These are phyloP conservation scores for Aspergillus caelatus DNA, from an alignment of 2,329 filamentous ascomycete genomes.

Conservation along the genomic window DNA sequence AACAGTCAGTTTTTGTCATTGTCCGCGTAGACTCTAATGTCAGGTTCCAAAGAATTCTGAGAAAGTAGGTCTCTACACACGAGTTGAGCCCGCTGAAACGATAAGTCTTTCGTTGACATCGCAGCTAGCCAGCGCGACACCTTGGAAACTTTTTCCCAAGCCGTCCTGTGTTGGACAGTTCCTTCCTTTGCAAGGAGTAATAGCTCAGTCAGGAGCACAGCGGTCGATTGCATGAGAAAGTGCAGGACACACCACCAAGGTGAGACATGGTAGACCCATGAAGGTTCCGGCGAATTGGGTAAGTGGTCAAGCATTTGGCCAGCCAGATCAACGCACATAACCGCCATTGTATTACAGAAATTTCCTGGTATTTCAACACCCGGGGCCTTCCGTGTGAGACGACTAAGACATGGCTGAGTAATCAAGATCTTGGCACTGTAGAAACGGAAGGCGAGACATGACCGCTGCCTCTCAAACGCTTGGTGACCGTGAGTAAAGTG, in stretches of 20 bases:
- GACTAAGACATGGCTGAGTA: constrained; percentile 47
- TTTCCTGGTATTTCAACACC: constrained; percentile 27
- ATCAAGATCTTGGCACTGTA: constrained; percentile 48
- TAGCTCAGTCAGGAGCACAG: constrained; percentile 41
- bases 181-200: constrained; percentile 36
- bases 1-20: constrained; percentile 5
- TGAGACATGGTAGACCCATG: constrained; percentile 33
- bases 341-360: constrained; percentile 38
- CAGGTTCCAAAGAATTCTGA: constrained; percentile 22
- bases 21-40: not conserved
- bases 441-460: constrained; percentile 44
- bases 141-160: constrained; percentile 37
- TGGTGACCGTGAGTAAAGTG: constrained; percentile 33
- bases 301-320: constrained; percentile 39
- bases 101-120: constrained; percentile 37
- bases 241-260: constrained; percentile 48
- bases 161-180: constrained; percentile 29
- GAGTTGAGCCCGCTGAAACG: constrained; percentile 38
- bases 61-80: constrained; percentile 32
- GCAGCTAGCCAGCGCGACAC: constrained; percentile 39
- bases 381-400: constrained; percentile 33
- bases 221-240: constrained; percentile 43
- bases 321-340: constrained; percentile 40
- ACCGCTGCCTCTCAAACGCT: constrained; percentile 35
- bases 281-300: constrained; percentile 35